Base-by-base conservation (phyloP, 257 asterid genomes). In the Nicotiana benthamiana region DNA sequence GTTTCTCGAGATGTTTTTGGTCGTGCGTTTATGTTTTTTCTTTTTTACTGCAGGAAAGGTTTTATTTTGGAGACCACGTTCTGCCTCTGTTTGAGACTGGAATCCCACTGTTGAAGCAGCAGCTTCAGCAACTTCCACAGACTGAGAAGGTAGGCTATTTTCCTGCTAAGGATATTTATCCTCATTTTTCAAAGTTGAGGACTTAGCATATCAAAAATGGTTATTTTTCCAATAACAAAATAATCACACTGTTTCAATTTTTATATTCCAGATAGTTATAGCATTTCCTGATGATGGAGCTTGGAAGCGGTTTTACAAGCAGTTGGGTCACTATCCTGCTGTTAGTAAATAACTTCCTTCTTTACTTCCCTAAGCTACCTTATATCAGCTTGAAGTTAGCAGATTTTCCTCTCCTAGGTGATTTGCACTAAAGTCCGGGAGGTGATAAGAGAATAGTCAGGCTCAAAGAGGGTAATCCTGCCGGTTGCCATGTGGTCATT, bases 251-350 rank as follows among this genome's bases (percentile, higher is more conserved):
- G 0, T 32, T 52, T 57, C 80, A 60, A 0, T 53, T 56, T 24
- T 51, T 80, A 24, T 27, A 26, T 79, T 46, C 59, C 92, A 94
- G 98, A 93, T 94, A 80, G 94, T 92, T 59, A 85, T 94, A 84
- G 98, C 97, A 32, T 94, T 93, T 83, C 98, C 97, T 1, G 98
- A 94, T 83, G 98, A 94, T 88, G 98, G 98, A 80, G 98, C 98
- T 82, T 94, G 98, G 98, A 94, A 94, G 87, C 88, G 98, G 77
- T 94, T 94, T 90, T 97, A 94, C 92, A 94, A 94, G 91, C 85
- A 81, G 82, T 83, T 94, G 57, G 94, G 88, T 85, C 87, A 94
- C 83, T 93, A 85, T 78, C 97, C 97, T 52, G 89, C 81, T 91
- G 98, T 94, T 86, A 59, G 88, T 85, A 80, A 63, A 54, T 56